These are phyloP conservation scores for Didymella arachidicola DNA, from an alignment of 2,329 filamentous ascomycete species.

Conservation along the genomic window DNA sequence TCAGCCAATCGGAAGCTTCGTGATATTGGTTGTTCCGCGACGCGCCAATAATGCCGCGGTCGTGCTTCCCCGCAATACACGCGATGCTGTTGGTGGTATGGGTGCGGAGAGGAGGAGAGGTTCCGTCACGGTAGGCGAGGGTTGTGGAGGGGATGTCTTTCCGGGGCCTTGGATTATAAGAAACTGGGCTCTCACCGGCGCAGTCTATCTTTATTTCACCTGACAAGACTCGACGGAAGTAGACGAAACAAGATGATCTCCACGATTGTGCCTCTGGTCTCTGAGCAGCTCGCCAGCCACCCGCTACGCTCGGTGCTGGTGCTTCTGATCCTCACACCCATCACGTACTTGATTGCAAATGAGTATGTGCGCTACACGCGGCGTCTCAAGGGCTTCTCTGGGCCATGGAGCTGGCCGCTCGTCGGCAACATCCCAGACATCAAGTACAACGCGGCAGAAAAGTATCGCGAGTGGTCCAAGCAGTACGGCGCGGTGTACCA, in stretches of 20 bases:
- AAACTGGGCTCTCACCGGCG: conserved; percentile 1
- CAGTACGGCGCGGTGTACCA: conserved; percentile 55
- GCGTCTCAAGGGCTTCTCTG: conserved; percentile 50
- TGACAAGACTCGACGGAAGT: background rate
- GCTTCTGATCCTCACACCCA: conserved; percentile 38
- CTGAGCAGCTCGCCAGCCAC: conserved; percentile 33
- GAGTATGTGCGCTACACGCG: conserved; percentile 48
- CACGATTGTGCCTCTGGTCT: conserved; percentile 35
- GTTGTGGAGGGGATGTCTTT: background rate
- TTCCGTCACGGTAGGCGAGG: background rate
- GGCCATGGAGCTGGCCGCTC: conserved; percentile 51
- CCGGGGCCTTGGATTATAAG: conserved; percentile 11
- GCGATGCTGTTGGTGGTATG: conserved; percentile 1
- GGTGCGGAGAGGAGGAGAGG: background rate
- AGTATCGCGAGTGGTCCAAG: conserved; percentile 54
- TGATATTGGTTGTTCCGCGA: conserved; percentile 17
- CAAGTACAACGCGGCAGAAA: conserved; percentile 53
- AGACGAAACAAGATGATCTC: conserved; percentile 36
- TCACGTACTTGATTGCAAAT: conserved; percentile 49
- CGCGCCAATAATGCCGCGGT: conserved; percentile 29
- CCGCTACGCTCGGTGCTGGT: conserved; percentile 35
- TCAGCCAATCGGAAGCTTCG: conserved; percentile 5
- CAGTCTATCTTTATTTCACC: background rate
- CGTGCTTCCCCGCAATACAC: conserved; percentile 26
- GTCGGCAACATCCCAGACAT: conserved; percentile 56